Base-by-base conservation (phyloP, 2,329 filamentous ascomycete genomes). In the Scytalidium lignicola region DNA sequence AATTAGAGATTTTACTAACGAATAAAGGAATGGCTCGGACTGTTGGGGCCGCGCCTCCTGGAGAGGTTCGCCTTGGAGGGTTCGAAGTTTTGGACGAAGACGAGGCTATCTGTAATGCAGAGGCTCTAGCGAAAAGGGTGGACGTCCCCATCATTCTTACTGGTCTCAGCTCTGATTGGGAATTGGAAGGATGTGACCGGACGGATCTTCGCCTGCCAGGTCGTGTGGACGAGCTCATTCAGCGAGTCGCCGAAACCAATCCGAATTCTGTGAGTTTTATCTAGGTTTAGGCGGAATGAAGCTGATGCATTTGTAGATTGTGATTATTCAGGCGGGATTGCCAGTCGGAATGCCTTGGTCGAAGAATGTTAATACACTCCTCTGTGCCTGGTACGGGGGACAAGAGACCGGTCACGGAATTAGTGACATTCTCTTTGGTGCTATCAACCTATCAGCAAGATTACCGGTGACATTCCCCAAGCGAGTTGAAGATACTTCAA, bases 131-230 rank as follows among this genome's bases (percentile, higher is more conserved):
- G n/a, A n/a, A n/a, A n/a, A n/a, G n/a, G n/a, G n/a, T n/a, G n/a
- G n/a, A n/a, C n/a, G n/a, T n/a, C n/a, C n/a, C n/a, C n/a, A 28
- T 28, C 26, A 28, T 28, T 13, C 13, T 28, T 28, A 28, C 26
- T 28, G 26, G 26, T 28, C 26, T 28, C 7, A 28, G 13, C 26
- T 7, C 13, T 7, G 7, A 13, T 28, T 37, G 75, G 73, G n/a
- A 37, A 37, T 90, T 47, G 83, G 87, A 90, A 67, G 85, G 85
- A 28, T 74, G 79, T 37, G 89, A 95, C 67, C 82, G 89, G 37
- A 85, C 83, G 58, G 86, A 86, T 65, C 79, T 95, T 62, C 86
- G 85, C 20, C 73, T 92, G 0, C 91, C 89, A 69, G 76, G 83
- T 19, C 76, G 79, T 37, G 79, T 85, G 20, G 86, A 91, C 56